Evolutionary conservation across 805 yeast genomes (phyloP).

Genomic region (Scheffersomyces coipomensis): DNA sequence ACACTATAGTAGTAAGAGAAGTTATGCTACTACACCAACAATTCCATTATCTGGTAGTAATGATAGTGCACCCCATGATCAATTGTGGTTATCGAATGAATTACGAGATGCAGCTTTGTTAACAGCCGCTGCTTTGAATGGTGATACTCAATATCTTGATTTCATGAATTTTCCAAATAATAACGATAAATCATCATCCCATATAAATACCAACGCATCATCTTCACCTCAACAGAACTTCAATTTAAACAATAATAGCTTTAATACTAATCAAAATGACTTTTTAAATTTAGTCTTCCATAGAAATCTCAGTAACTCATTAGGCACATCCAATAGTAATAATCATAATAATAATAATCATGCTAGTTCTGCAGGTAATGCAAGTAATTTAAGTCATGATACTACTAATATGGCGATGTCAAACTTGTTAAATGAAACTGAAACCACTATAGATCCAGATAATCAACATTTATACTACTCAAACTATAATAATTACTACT

Average conservation of each 20-base stretch:
- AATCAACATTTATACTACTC: constrained; percentile 38
- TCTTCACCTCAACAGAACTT: background rate
- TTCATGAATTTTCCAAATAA: constrained; percentile 32
- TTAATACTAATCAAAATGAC: constrained; percentile 24
- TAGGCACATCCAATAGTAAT: background rate
- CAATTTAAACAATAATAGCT: background rate
- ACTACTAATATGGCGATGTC: constrained; percentile 15
- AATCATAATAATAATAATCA: background rate
- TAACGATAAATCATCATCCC: constrained; percentile 3
- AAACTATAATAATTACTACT: constrained; percentile 36
- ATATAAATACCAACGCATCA: constrained; percentile 2
- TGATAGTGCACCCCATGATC: constrained; percentile 36
- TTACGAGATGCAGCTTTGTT: constrained; percentile 68
- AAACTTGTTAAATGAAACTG: constrained; percentile 13
- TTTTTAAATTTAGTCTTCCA: constrained; percentile 55
- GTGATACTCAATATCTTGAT: constrained; percentile 58
- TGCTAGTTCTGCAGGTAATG: constrained; percentile 3
- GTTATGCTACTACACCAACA: constrained; percentile 2
- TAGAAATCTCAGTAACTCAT: constrained; percentile 25
- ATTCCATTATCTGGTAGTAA: constrained; percentile 6
- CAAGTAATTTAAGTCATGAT: too few species aligned
- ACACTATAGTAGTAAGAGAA: background rate
- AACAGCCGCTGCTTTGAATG: constrained; percentile 69
- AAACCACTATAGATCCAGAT: constrained; percentile 27
- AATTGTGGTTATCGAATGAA: constrained; percentile 71